Evolutionary conservation across 495 filamentous ascomycete species (phyloP).

Genomic region (Podospora bellae-mahoneyi): DNA sequence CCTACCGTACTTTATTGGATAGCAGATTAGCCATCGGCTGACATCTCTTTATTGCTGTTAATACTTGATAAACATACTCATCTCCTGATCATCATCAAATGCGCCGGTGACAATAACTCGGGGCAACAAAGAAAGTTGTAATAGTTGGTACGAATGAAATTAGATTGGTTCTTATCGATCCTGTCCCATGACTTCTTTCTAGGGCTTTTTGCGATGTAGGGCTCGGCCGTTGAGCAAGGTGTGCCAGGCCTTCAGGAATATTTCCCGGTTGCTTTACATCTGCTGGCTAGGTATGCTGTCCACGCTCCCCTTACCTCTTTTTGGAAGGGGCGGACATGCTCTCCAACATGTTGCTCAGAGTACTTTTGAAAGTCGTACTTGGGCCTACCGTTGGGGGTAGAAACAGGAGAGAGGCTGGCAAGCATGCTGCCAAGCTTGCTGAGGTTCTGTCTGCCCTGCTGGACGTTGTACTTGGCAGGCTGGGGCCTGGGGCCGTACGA

Average conservation of each 20-base stretch:
- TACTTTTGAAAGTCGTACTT: neutral
- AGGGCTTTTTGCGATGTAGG: no score
- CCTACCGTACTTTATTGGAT: neutral
- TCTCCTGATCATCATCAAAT: neutral
- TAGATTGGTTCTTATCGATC: neutral
- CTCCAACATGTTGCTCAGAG: neutral
- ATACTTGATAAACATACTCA: neutral
- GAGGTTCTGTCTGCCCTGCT: neutral
- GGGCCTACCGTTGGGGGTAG: no score
- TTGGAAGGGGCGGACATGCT: neutral
- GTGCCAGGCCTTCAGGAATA: no score
- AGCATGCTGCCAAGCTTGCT: no score
- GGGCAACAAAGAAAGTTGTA: neutral
- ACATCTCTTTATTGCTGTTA: neutral
- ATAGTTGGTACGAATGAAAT: neutral
- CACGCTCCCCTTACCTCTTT: neutral
- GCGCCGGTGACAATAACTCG: neutral
- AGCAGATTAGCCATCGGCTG: neutral
- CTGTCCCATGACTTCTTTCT: no score
- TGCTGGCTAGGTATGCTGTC: no score
- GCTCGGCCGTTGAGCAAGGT: no score
- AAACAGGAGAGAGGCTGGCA: no score
- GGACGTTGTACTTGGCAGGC: neutral
- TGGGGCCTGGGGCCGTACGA: neutral
- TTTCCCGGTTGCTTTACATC: no score